Conservation (phyloP, 495 filamentous ascomycete species). For the Neurospora intermedia region DNA sequence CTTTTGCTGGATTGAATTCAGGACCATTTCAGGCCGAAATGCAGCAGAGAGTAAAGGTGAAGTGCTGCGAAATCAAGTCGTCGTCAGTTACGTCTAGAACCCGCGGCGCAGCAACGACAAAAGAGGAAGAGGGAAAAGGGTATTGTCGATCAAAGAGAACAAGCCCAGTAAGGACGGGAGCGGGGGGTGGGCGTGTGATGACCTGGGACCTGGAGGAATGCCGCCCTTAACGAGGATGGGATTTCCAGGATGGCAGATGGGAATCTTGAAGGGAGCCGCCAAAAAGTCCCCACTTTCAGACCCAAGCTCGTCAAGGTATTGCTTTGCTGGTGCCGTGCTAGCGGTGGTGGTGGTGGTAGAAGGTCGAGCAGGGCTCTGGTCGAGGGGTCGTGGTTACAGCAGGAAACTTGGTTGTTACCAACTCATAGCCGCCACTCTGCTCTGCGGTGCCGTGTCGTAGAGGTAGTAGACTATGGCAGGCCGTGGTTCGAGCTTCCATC, state of each 20-base stretch:
- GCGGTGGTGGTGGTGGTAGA: neutral
- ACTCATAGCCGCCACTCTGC: neutral
- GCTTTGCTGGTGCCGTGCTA: neutral
- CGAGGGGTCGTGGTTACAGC: neutral
- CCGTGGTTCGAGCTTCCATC: neutral
- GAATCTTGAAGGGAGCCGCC: conserved; percentile 1
- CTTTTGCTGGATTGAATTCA: neutral
- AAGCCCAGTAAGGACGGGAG: neutral
- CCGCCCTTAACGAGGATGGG: conserved; percentile 17
- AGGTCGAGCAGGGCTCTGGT: neutral
- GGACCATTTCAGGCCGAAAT: neutral
- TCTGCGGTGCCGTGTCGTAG: neutral
- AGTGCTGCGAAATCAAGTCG: neutral
- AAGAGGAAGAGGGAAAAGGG: neutral
- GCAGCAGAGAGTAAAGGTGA: neutral
- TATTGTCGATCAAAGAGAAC: conserved; percentile 1
- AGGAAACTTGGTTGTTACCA: neutral
- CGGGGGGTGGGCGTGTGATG: conserved; percentile 2
- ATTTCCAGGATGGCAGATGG: conserved; percentile 12
- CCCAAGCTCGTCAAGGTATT: neutral
- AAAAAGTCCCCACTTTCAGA: conserved; percentile 1
- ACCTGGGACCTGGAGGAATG: neutral
- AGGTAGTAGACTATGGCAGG: neutral
- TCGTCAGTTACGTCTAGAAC: neutral
- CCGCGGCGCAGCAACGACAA: neutral